A percentile compares a stretch with the other conserved stretches of the same genome.
Evolutionary conservation across 2,329 filamentous ascomycete species (phyloP).

Genomic region (Clonostachys rhizophaga): DNA sequence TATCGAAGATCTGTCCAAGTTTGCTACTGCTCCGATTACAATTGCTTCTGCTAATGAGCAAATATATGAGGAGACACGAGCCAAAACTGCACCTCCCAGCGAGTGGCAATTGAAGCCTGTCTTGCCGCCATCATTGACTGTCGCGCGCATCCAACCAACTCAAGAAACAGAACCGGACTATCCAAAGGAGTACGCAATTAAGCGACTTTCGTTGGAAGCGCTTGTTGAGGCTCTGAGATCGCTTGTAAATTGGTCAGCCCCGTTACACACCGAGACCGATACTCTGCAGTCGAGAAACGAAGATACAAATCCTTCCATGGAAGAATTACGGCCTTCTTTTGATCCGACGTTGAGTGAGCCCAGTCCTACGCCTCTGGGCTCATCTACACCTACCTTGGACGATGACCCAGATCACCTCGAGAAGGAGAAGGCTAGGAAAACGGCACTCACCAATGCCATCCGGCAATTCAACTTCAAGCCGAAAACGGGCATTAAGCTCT

Average conservation of each 20-base stretch:
- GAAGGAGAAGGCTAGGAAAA: conserved; percentile 90
- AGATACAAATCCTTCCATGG: conserved; percentile 24
- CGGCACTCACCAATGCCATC: conserved; percentile 82
- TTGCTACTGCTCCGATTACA: conserved; percentile 73
- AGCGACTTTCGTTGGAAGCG: conserved; percentile 82
- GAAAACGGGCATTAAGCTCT: conserved; percentile 82
- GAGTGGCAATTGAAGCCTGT: conserved; percentile 89
- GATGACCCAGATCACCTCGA: conserved; percentile 95
- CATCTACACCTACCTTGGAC: conserved; percentile 67
- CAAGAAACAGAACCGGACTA: conserved; percentile 63
- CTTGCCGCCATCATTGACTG: conserved; percentile 80
- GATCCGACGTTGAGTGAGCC: conserved; percentile 63
- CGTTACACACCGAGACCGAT: conserved; percentile 53
- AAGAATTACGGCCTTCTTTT: conserved; percentile 55
- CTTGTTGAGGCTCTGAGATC: conserved; percentile 86
- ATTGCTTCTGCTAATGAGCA: conserved; percentile 78
- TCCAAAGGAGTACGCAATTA: conserved; percentile 86
- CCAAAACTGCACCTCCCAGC: conserved; percentile 51
- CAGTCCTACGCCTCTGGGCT: conserved; percentile 52
- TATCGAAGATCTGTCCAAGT: conserved; percentile 87
- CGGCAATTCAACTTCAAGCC: conserved; percentile 97
- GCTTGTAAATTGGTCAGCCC: conserved; percentile 83
- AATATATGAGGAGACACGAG: conserved; percentile 75
- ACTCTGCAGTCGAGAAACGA: conserved; percentile 7
- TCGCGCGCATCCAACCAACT: conserved; percentile 63